Evolutionary conservation across 78 protist genomes (phyloP).

Genomic region (Dictyostelium brefeldianum): DNA sequence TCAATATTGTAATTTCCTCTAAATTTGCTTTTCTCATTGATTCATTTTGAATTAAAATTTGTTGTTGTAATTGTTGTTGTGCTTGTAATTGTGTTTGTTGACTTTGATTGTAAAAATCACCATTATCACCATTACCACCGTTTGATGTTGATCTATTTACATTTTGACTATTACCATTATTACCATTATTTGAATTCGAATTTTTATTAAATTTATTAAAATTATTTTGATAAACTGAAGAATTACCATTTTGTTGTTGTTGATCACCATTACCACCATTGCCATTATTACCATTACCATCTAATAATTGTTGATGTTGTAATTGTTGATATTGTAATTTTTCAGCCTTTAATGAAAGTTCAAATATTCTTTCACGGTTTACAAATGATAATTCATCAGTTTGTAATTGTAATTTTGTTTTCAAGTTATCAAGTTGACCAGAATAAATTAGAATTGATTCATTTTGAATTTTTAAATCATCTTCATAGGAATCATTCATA

Average conservation of each 20-base stretch:
- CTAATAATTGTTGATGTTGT: slow-evolving; percentile 2
- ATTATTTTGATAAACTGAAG: slow-evolving; percentile 2
- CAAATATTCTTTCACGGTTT: slow-evolving; percentile 22
- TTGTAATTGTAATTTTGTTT: background rate
- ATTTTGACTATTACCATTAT: background rate
- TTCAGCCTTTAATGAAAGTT: slow-evolving; percentile 14
- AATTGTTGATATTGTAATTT: slow-evolving; percentile 16
- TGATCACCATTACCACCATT: background rate
- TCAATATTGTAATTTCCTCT: background rate
- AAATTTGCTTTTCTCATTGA: background rate
- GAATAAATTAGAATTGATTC: background rate
- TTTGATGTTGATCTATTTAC: background rate
- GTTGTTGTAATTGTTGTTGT: background rate
- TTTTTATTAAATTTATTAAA: slow-evolving; percentile 10
- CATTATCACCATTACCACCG: background rate
- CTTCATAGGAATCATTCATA: background rate
- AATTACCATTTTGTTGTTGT: background rate
- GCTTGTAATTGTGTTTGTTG: background rate
- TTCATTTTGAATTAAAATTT: background rate
- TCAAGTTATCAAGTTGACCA: background rate
- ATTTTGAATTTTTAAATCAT: background rate
- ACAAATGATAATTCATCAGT: background rate
- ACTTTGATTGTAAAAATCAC: background rate
- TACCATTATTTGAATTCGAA: background rate
- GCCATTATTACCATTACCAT: background rate